A percentile compares a stretch with the other conserved stretches of the same genome.
Evolutionary conservation across 2,329 filamentous ascomycete genomes (phyloP).

Genomic region (Bipolaris oryzae): DNA sequence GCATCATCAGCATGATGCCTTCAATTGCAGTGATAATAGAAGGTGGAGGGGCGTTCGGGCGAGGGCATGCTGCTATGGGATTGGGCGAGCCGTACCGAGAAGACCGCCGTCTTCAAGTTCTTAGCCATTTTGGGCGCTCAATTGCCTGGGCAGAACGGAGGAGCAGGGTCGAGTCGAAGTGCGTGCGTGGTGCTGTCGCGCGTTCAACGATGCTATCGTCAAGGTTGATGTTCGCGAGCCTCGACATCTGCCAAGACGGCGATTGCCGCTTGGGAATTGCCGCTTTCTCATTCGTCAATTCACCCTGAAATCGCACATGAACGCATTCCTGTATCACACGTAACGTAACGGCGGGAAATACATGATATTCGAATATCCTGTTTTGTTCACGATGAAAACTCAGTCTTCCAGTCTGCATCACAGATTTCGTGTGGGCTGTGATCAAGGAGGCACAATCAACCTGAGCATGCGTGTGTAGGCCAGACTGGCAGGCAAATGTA

Average conservation of each 20-base stretch:
- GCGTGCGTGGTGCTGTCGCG: slow-evolving; percentile 21
- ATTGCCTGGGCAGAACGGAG: slow-evolving; percentile 17
- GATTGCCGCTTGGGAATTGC: slow-evolving; percentile 25
- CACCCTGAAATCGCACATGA: not conserved
- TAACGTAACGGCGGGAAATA: not conserved
- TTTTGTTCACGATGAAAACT: no score
- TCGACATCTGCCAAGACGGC: slow-evolving; percentile 34
- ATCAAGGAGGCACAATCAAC: no score
- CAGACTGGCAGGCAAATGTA: no score
- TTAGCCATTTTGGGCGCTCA: slow-evolving; percentile 37
- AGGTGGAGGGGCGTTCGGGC: slow-evolving; percentile 14
- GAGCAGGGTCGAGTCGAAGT: slow-evolving; percentile 36
- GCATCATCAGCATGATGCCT: slow-evolving; percentile 19
- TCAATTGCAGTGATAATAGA: not conserved
- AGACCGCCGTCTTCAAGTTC: slow-evolving; percentile 35
- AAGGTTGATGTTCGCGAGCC: slow-evolving; percentile 36
- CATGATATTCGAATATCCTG: rapidly evolving
- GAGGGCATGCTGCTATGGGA: slow-evolving; percentile 4
- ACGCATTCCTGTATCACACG: not conserved
- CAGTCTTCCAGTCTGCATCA: no score
- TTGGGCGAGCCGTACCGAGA: slow-evolving; percentile 33
- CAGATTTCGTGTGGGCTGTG: no score
- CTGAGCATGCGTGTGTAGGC: no score
- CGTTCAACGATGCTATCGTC: slow-evolving; percentile 24
- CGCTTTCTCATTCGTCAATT: slow-evolving; percentile 21